Base-by-base conservation (phyloP, 352 stramenopile genomes). In the Pythium graminicola region DNA sequence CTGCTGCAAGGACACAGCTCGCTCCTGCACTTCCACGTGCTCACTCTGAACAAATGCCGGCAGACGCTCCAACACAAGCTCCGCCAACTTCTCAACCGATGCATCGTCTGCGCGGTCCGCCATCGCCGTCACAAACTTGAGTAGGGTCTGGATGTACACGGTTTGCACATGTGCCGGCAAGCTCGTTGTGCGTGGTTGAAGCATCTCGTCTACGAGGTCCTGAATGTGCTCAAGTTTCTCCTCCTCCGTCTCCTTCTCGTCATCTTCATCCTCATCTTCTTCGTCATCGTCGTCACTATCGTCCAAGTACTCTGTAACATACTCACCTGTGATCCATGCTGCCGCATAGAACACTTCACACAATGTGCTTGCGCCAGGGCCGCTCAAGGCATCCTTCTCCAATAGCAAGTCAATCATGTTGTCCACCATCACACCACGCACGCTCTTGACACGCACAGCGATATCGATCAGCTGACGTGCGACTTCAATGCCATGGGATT, bases 321-420 rank as follows among this genome's bases (percentile, higher is more conserved):
- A 99, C 72, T 99, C 97, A 39, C 96, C 97, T 0, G 96, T 89
- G 69, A 99, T 98, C 93, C 94, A 99, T 20, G 95, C 95, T 10
- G 96, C 89, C 3, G 95, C 96, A 52, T 88, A 95, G 39, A 97
- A 85, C 27, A 99, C 91, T 59, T 99, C 84, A 22, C 85, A 83
- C 32, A 99, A 78, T 16, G 93, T 96, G 22, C 83, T 64, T 20
- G 78, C 73, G 23, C 81, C 76, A 6, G 81, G 76, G 1, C 77
- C 73, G 43, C 73, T 90, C 17, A 93, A 50, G 10, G 75, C 76
- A 52, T 95, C 64, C 70, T 79, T 78, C 58, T 98, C 88, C 53
- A 95, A 74, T 26, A 99, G 64, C 47, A 99, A 57, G 19, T 93
- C 83, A 38, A 98, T 82, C 77, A 97, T 97, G 57, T 93, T 88